Conservation (phyloP, 1,284 basidiomycete genomes). For the Sphagnurus paluster region DNA sequence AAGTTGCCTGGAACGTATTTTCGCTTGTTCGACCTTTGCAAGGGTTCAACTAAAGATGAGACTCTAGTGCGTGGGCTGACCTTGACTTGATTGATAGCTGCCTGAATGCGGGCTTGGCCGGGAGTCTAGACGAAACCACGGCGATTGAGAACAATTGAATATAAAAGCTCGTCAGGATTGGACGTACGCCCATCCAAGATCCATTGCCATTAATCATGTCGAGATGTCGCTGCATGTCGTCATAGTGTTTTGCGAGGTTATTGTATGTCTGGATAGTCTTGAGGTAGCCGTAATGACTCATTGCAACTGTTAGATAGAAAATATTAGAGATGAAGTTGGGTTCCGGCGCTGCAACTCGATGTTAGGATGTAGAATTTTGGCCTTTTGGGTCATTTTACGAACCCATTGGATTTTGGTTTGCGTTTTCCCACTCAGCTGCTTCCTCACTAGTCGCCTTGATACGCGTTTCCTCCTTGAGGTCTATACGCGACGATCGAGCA, state of each 20-base stretch:
- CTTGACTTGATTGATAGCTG: slow-evolving; percentile 73
- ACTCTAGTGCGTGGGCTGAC: slow-evolving; percentile 32
- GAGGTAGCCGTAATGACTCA: slow-evolving; percentile 84
- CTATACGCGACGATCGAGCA: slow-evolving; percentile 68
- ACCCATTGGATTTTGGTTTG: slow-evolving; percentile 48
- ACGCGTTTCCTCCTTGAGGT: slow-evolving; percentile 85
- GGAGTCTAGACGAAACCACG: slow-evolving; percentile 48
- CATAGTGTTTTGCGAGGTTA: slow-evolving; percentile 69
- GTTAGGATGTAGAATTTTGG: background rate
- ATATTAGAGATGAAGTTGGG: slow-evolving; percentile 96
- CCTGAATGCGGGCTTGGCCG: slow-evolving; percentile 66
- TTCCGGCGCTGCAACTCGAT: slow-evolving; percentile 38
- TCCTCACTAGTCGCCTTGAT: slow-evolving; percentile 90
- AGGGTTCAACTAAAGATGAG: background rate
- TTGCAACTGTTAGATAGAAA: slow-evolving; percentile 86
- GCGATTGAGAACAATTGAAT: background rate
- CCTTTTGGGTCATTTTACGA: background rate
- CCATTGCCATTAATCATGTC: slow-evolving; percentile 78
- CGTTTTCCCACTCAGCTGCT: slow-evolving; percentile 69
- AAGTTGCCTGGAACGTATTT: slow-evolving; percentile 69
- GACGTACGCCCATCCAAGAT: slow-evolving; percentile 74
- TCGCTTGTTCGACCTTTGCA: slow-evolving; percentile 66
- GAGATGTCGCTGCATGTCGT: slow-evolving; percentile 78
- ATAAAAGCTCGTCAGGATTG: background rate
- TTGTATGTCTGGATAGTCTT: slow-evolving; percentile 78